Conservation (phyloP, 306 rosid species). For the Lupinus albus region DNA sequence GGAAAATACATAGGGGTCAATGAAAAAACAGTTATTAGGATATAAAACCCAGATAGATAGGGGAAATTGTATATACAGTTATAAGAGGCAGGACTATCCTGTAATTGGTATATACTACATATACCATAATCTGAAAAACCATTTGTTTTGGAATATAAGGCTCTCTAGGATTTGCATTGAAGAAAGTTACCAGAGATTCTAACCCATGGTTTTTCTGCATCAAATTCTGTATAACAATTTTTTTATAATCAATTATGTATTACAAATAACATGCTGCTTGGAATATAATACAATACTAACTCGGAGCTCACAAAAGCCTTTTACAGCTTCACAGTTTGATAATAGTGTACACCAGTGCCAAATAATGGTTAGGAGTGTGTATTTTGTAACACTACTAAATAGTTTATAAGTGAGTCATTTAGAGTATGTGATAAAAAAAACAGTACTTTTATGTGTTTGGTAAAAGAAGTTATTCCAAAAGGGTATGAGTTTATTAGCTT, state of each 20-base stretch:
- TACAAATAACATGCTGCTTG: not conserved
- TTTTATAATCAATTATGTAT: too few species aligned
- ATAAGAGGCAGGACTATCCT: slow-evolving; percentile 2
- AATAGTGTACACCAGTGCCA: not conserved
- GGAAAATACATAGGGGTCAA: too few species aligned
- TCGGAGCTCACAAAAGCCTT: not conserved
- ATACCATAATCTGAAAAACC: not conserved
- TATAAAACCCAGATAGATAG: too few species aligned
- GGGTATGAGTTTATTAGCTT: too few species aligned
- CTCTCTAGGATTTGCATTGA: not conserved
- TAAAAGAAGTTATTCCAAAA: too few species aligned
- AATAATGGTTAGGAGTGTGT: too few species aligned
- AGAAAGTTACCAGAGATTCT: not conserved
- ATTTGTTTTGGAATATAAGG: not conserved
- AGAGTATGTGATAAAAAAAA: too few species aligned
- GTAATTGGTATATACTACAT: not conserved
- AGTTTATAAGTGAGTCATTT: not conserved
- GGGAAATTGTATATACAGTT: too few species aligned
- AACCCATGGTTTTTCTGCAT: slow-evolving; percentile 20
- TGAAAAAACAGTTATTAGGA: too few species aligned
- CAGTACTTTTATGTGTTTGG: too few species aligned
- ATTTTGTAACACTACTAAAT: too few species aligned
- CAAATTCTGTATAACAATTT: slow-evolving; percentile 3
- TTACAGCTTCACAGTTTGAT: too few species aligned
- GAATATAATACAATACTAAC: slow-evolving; percentile 5